A percentile compares a stretch with the other conserved stretches of the same genome.
phyloP scores from a whole-genome alignment of 176 grass and related monocot species.

The Carex parvula region DNA sequence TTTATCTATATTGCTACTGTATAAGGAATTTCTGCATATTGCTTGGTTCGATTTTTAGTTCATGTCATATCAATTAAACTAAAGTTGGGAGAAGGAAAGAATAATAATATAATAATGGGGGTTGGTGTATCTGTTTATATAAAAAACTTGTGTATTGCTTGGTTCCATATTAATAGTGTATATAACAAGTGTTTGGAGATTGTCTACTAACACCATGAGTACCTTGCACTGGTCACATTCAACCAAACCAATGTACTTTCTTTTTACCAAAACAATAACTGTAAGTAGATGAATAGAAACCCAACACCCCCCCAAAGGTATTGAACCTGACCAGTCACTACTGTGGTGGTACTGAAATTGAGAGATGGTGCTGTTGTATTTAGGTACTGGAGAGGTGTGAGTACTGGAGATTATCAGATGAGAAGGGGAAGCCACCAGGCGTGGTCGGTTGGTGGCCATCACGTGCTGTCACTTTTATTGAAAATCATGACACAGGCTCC shows the following conservation, averaged over 20 bases:
- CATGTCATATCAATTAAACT: background rate
- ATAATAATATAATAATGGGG: background rate
- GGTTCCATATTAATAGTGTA: background rate
- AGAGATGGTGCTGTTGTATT: slow-evolving; percentile 18
- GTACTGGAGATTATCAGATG: slow-evolving; percentile 91
- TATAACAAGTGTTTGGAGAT: background rate
- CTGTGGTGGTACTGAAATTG: background rate
- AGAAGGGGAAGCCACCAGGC: slow-evolving; percentile 78
- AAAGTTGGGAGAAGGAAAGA: background rate
- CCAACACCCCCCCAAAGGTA: background rate
- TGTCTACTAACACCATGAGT: background rate
- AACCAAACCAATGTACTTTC: background rate
- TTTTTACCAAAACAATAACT: background rate
- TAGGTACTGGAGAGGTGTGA: slow-evolving; percentile 88
- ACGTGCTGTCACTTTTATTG: slow-evolving; percentile 94
- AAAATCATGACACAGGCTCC: slow-evolving; percentile 98
- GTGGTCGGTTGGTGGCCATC: slow-evolving; percentile 98
- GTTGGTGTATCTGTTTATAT: background rate
- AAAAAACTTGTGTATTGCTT: background rate
- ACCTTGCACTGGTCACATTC: background rate
- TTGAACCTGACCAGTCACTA: background rate
- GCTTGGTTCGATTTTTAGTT: background rate
- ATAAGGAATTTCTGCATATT: background rate
- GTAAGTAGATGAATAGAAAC: background rate
- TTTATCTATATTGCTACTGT: background rate